Evolutionary conservation across 1,284 basidiomycete species (phyloP).

Genomic region (Ganoderma multipileum): DNA sequence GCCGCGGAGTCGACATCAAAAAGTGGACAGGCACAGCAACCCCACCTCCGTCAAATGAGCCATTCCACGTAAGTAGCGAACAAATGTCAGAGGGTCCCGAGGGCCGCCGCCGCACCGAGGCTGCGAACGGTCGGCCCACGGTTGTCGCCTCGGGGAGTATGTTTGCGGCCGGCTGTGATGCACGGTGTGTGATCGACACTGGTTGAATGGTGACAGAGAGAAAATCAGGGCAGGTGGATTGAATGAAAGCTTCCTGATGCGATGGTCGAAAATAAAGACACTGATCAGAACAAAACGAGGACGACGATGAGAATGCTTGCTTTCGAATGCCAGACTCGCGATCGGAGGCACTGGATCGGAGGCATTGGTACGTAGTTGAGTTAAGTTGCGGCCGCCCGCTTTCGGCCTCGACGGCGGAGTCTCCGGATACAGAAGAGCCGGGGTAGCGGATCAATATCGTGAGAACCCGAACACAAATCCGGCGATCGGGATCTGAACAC

Average conservation of each 20-base stretch:
- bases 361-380: neutral
- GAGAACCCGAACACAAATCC: neutral
- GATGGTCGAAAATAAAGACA: neutral
- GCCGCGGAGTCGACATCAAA: neutral
- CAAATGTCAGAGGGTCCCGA: neutral
- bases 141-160: neutral
- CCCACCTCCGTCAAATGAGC: neutral
- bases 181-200: neutral
- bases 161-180: neutral
- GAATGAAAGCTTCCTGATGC: neutral
- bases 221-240: neutral
- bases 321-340: neutral
- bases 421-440: neutral
- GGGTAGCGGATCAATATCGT: neutral
- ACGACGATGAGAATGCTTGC: neutral
- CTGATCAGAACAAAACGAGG: neutral
- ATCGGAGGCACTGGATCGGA: neutral
- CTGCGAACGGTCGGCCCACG: neutral
- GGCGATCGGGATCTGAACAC: neutral
- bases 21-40: neutral
- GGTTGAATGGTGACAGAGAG: neutral
- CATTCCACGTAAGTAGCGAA: neutral
- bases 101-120: slow-evolving; percentile 4
- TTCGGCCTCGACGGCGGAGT: neutral
- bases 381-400: neutral